phyloP scores from a whole-genome alignment of 176 grass and related monocot genomes.

The Cocos nucifera region DNA sequence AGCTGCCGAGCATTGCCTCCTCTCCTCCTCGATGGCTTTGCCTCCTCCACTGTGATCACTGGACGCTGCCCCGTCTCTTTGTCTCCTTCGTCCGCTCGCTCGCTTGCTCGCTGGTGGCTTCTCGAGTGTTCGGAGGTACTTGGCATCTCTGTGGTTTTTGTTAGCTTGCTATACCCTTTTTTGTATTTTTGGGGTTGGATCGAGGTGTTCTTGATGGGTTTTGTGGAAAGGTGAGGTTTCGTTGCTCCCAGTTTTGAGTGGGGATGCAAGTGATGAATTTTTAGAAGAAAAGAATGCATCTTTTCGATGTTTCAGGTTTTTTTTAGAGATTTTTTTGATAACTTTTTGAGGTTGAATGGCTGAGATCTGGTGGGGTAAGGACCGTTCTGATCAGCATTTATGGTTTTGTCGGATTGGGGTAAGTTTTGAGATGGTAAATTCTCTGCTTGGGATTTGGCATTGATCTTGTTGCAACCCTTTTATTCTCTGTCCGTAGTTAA shows the following conservation, averaged over 20 bases:
- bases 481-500: too few species aligned
- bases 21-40: neutral
- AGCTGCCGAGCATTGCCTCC: neutral
- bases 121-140: neutral
- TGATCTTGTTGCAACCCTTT: too few species aligned
- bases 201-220: neutral
- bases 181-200: too few species aligned
- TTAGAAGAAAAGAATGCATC: neutral
- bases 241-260: constrained; percentile 4
- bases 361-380: neutral
- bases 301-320: neutral
- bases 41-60: neutral
- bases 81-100: neutral
- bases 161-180: too few species aligned
- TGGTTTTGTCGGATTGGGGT: neutral
- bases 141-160: neutral
- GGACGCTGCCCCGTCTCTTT: neutral
- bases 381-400: neutral
- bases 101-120: neutral
- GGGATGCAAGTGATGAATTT: constrained; percentile 8
- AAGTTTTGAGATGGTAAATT: neutral
- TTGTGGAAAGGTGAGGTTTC: constrained; percentile 1
- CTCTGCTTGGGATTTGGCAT: too few species aligned
- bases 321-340: neutral
- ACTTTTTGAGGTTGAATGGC: neutral